phyloP scores from a whole-genome alignment of 371 early-diverging fungal genomes.

The Thermomucor indicae-seudaticae region DNA sequence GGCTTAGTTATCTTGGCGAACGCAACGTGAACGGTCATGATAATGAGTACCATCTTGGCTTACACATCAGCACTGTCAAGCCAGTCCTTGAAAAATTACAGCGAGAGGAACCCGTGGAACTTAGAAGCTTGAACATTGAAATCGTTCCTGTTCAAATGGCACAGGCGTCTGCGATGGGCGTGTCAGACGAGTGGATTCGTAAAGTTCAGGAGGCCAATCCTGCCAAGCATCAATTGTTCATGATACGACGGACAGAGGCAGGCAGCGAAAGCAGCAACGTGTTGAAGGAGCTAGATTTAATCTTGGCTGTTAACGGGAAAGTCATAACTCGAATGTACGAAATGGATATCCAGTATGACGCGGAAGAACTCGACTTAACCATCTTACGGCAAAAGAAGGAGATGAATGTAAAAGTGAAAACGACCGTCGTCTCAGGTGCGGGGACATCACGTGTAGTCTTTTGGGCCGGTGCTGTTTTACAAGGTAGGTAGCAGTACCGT shows the following conservation, averaged over 20 bases:
- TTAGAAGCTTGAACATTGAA: conserved; percentile 71
- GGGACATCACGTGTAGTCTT: conserved; percentile 64
- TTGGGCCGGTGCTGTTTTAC: conserved; percentile 72
- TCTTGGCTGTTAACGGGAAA: conserved; percentile 69
- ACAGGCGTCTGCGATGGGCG: conserved; percentile 76
- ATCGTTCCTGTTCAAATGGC: conserved; percentile 72
- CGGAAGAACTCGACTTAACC: conserved; percentile 55
- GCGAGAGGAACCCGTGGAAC: conserved; percentile 30
- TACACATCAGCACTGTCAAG: conserved; percentile 55
- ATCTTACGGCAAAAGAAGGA: conserved; percentile 67
- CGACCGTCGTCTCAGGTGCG: conserved; percentile 62
- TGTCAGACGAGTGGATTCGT: conserved; percentile 69
- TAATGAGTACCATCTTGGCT: conserved; percentile 76
- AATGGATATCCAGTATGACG: conserved; percentile 58
- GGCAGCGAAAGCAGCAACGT: conserved; percentile 60
- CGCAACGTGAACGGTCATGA: conserved; percentile 65
- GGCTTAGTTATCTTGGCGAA: conserved; percentile 83
- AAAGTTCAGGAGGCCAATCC: conserved; percentile 71
- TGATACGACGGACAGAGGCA: conserved; percentile 67
- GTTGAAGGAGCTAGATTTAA: conserved; percentile 72
- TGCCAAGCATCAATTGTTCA: conserved; percentile 67
- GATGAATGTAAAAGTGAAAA: conserved; percentile 56
- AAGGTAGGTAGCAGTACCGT: conserved; percentile 27
- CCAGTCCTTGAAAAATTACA: conserved; percentile 51
- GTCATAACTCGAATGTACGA: conserved; percentile 68